phyloP scores from a whole-genome alignment of 352 stramenopile genomes.

The Phytophthora hybrid region DNA sequence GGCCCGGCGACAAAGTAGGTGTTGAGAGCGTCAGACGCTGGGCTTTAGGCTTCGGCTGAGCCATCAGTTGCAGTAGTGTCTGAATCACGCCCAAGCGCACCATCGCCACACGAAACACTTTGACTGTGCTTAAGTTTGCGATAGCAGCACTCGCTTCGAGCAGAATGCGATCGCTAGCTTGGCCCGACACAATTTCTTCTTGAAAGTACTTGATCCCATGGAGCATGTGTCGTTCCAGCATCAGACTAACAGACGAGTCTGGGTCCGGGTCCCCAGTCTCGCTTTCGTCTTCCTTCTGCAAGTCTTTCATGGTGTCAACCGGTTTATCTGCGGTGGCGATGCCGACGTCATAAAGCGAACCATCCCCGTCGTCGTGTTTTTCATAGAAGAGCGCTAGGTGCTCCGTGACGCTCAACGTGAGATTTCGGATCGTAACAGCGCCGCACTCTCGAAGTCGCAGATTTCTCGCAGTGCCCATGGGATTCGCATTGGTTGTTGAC shows the following conservation, averaged over 20 bases:
- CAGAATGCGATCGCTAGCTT: constrained; percentile 53
- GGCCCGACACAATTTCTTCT: constrained; percentile 52
- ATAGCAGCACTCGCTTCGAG: constrained; percentile 65
- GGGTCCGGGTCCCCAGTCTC: not conserved
- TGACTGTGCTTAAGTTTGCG: constrained; percentile 78
- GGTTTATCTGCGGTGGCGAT: constrained; percentile 1
- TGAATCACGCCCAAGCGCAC: constrained; percentile 59
- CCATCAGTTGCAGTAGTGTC: constrained; percentile 59
- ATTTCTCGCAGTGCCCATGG: constrained; percentile 22
- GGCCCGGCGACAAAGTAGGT: not conserved
- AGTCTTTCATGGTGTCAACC: constrained; percentile 13
- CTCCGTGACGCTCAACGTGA: constrained; percentile 72
- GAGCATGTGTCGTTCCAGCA: constrained; percentile 67
- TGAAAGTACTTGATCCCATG: constrained; percentile 69
- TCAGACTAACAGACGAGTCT: constrained; percentile 36
- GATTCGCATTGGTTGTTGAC: constrained; percentile 1
- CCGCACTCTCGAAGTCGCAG: constrained; percentile 61
- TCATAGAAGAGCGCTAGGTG: constrained; percentile 67
- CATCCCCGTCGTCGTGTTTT: constrained; percentile 20
- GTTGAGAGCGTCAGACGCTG: constrained; percentile 21
- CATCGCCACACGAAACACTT: constrained; percentile 65
- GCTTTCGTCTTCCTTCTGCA: constrained; percentile 20
- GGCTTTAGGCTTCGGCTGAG: constrained; percentile 10
- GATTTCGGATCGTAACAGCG: constrained; percentile 68
- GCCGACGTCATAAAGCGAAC: constrained; percentile 16